A percentile compares a stretch with the other conserved stretches of the same genome.
Evolutionary conservation across 768 basidiomycete genomes (phyloP).

Genomic region (Russula emetica): DNA sequence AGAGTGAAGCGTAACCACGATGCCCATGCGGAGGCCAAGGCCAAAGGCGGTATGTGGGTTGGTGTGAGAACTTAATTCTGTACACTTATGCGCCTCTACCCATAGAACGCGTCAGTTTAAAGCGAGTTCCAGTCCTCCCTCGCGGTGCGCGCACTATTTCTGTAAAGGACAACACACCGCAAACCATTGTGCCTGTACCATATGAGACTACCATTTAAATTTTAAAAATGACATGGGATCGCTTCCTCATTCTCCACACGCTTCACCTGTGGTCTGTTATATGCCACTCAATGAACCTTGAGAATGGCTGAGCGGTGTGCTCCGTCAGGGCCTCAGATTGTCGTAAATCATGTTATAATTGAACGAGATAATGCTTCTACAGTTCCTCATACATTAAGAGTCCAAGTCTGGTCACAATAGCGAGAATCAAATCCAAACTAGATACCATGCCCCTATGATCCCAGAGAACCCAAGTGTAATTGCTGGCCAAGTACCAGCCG

Average conservation of each 20-base stretch:
- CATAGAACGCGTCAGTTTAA: conserved; percentile 74
- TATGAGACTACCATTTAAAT: conserved; percentile 98
- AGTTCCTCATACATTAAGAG: not conserved
- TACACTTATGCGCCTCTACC: not conserved
- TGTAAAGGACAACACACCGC: conserved; percentile 68
- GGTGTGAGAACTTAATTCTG: not conserved
- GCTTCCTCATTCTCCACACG: not conserved
- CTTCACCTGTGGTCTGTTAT: conserved; percentile 11
- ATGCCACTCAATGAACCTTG: conserved; percentile 8
- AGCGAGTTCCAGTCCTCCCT: conserved; percentile 80
- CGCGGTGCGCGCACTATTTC: conserved; percentile 76
- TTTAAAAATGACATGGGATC: conserved; percentile 47
- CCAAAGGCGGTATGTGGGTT: conserved; percentile 71
- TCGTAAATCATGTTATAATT: not conserved
- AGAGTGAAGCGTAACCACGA: conserved; percentile 90
- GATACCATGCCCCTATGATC: conserved; percentile 3
- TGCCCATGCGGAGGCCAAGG: conserved; percentile 80
- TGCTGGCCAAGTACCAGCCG: conserved; percentile 17
- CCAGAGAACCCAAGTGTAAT: conserved; percentile 15
- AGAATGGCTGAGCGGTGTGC: conserved; percentile 1
- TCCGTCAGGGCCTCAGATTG: not conserved
- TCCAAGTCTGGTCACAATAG: not conserved
- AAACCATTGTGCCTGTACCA: conserved; percentile 87
- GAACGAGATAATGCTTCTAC: not conserved
- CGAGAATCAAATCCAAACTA: conserved; percentile 1